These are phyloP conservation scores for Fusarium staphyleae DNA, from an alignment of 2,329 filamentous ascomycete species.

Conservation along the genomic window DNA sequence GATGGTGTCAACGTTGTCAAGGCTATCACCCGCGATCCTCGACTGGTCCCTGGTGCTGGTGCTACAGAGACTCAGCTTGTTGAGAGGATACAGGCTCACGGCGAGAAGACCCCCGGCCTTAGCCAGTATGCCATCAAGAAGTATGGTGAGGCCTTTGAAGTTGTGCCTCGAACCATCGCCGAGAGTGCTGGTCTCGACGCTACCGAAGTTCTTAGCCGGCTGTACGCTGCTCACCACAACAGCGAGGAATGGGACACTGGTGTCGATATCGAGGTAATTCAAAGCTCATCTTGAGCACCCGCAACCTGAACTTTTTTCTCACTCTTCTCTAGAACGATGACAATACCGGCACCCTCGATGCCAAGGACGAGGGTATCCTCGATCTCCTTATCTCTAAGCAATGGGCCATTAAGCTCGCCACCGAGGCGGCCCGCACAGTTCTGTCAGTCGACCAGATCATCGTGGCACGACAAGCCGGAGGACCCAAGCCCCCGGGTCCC, in stretches of 20 bases:
- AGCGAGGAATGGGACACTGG: constrained; percentile 89
- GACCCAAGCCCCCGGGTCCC: constrained; percentile 93
- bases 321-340: constrained; percentile 69
- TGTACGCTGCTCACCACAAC: constrained; percentile 94
- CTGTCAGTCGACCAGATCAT: constrained; percentile 99
- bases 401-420: constrained; percentile 97
- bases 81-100: constrained; percentile 87
- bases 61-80: constrained; percentile 94
- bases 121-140: constrained; percentile 98
- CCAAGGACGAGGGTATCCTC: constrained; percentile 86
- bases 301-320: not conserved
- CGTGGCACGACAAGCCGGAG: constrained; percentile 94
- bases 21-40: constrained; percentile 91
- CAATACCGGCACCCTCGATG: constrained; percentile 81
- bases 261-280: constrained; percentile 82
- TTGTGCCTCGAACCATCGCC: constrained; percentile 90
- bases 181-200: constrained; percentile 96
- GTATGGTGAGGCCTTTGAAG: constrained; percentile 96
- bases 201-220: constrained; percentile 90
- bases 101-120: constrained; percentile 90
- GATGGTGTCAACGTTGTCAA: constrained; percentile 99
- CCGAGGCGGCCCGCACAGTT: constrained; percentile 91
- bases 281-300: not conserved
- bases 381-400: constrained; percentile 91
- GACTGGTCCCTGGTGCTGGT: constrained; percentile 91